These are phyloP conservation scores for Suillus tomentosus DNA, from an alignment of 768 basidiomycete genomes.

Conservation along the genomic window DNA sequence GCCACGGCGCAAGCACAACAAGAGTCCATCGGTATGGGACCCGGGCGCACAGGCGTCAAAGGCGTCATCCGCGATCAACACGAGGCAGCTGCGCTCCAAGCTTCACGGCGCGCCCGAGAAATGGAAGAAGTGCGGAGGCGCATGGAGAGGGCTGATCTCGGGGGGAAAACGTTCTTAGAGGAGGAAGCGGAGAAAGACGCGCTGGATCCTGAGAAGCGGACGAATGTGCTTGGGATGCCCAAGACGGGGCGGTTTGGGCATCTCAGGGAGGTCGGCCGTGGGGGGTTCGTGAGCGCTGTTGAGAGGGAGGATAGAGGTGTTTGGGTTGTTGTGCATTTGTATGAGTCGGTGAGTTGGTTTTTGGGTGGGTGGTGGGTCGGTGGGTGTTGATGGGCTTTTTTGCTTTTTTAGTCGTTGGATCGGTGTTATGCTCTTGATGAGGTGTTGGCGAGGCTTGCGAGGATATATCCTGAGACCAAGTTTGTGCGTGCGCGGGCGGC, in stretches of 20 bases:
- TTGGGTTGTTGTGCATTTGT: conserved; percentile 87
- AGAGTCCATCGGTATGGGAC: conserved; percentile 82
- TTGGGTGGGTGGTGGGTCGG: not conserved
- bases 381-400: conserved; percentile 11
- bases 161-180: conserved; percentile 75
- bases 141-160: conserved; percentile 67
- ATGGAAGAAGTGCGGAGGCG: conserved; percentile 51
- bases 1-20: conserved; percentile 17
- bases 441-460: conserved; percentile 64
- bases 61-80: conserved; percentile 82
- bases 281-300: conserved; percentile 73
- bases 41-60: conserved; percentile 85
- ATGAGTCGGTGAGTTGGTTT: conserved; percentile 62
- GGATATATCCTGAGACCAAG: conserved; percentile 70
- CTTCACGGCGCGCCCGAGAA: conserved; percentile 54
- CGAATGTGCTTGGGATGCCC: conserved; percentile 49
- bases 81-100: conserved; percentile 61
- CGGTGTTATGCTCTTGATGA: conserved; percentile 75
- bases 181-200: conserved; percentile 63
- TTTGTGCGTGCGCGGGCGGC: conserved; percentile 82
- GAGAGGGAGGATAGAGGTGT: conserved; percentile 68
- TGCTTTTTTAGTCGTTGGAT: conserved; percentile 59
- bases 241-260: conserved; percentile 71
- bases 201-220: conserved; percentile 46
- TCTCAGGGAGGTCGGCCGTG: conserved; percentile 74